Percentiles rank a stretch among this genome's conserved stretches.
phyloP scores from a whole-genome alignment of 345 rosid genomes.

The Citrus trifoliata region DNA sequence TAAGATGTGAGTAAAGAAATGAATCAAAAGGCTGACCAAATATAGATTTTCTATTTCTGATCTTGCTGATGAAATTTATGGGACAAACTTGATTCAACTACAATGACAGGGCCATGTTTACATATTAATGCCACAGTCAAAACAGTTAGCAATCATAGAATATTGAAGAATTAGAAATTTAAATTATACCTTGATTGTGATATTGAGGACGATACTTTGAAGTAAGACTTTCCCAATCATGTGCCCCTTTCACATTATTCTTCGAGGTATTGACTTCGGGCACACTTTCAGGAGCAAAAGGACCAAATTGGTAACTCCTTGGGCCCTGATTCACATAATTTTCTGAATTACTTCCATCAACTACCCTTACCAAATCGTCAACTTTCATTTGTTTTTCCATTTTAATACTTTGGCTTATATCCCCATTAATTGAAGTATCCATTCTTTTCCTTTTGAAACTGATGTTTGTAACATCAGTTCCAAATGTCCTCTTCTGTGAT shows the following conservation, averaged over 20 bases:
- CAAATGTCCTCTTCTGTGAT: conserved; percentile 65
- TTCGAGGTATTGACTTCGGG: conserved; percentile 23
- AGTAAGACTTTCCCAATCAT: conserved; percentile 64
- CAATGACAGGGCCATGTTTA: background rate
- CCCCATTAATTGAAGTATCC: conserved; percentile 30
- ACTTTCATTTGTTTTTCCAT: conserved; percentile 31
- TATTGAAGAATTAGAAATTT: background rate
- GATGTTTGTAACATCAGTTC: conserved; percentile 69
- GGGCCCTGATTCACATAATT: conserved; percentile 30
- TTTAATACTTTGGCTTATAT: conserved; percentile 22
- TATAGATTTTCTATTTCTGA: background rate
- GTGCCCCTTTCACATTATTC: conserved; percentile 28
- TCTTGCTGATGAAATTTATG: background rate
- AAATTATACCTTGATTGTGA: conserved; percentile 64
- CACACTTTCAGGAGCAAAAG: conserved; percentile 55
- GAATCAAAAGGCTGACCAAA: background rate
- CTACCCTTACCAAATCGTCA: conserved; percentile 27
- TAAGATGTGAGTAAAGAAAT: background rate
- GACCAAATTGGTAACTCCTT: conserved; percentile 67
- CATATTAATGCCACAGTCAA: background rate
- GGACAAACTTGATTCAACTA: background rate
- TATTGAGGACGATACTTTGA: conserved; percentile 57
- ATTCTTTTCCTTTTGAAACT: conserved; percentile 42
- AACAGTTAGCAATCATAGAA: background rate
- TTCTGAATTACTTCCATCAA: conserved; percentile 28